Base-by-base conservation (phyloP, 495 filamentous ascomycete species). In the Aspergillus wentii region DNA sequence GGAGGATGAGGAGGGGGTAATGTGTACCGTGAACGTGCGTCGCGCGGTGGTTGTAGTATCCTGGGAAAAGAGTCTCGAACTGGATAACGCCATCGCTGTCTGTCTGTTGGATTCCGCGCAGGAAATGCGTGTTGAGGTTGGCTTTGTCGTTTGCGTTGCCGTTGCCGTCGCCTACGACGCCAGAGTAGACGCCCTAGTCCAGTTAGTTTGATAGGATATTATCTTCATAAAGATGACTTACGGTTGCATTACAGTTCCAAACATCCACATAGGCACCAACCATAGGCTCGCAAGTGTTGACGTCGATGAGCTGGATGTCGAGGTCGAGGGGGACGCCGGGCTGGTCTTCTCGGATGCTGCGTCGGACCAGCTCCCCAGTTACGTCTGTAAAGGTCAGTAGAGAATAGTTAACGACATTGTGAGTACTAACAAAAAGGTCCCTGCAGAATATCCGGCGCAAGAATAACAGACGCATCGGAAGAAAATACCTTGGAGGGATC, bases 281-380 rank as follows among this genome's bases (percentile, higher is more conserved):
- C 22, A 82, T 54, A 0, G 75, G 66, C 16, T 74, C 54, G 54
- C 76, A 83, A 36, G 69, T 78, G 32, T 68, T 68, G 40, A 70
- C 64, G 58, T 82, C 73, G 40, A 81, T 64, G 18, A 83, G 51
- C 44, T 80, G 76, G 46, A 81, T 62, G 41, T 83, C 80, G 27
- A 82, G 59, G 35, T 70, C 67, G n/a, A 81, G 60, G 7, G 66
- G 52, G n/a, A 83, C 67, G 39, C 81, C 80, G 8, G 45, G 36
- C 48, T 82, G 63, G 17, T 51, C 57, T 36, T 83, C 78, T n/a
- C 61, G 54, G 22, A 83, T 62, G 43, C 81, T 62, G 35, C 66
- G 49, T 19, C 78, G 69, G 48, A 83, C 70, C n/a, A 72, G 55
- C 42, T 76, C 72, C 11, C 68, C 66, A 14, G 52, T 50, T 20